Conservation (phyloP, 169 alveolate species). For the Perkinsus chesapeaki region DNA sequence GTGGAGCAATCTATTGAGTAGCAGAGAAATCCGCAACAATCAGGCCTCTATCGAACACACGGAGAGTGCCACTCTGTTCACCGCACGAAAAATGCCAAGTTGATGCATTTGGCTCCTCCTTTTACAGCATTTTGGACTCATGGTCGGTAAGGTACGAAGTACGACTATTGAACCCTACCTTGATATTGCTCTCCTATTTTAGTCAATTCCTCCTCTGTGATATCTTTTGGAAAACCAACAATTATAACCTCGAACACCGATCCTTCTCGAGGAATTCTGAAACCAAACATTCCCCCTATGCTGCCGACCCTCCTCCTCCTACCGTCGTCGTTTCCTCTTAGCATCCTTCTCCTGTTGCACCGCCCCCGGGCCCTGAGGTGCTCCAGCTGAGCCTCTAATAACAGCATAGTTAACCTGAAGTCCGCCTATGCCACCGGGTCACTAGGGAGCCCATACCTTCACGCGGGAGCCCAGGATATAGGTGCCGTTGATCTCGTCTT, state of each 20-base stretch:
- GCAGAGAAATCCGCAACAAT: too few species aligned
- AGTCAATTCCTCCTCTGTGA: not conserved
- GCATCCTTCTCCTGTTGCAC: not conserved
- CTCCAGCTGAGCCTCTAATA: not conserved
- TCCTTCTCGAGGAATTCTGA: not conserved
- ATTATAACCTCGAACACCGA: not conserved
- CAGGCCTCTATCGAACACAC: too few species aligned
- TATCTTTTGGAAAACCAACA: not conserved
- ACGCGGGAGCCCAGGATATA: not conserved
- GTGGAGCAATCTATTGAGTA: too few species aligned
- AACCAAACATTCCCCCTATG: not conserved
- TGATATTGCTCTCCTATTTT: not conserved
- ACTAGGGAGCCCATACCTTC: not conserved
- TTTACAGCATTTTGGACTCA: too few species aligned
- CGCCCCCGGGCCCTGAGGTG: not conserved
- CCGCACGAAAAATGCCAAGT: too few species aligned
- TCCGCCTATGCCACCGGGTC: not conserved
- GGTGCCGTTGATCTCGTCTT: not conserved
- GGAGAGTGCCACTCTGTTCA: too few species aligned
- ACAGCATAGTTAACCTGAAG: not conserved
- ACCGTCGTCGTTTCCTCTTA: not conserved
- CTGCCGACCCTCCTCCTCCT: not conserved
- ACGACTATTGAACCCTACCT: too few species aligned
- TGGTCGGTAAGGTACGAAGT: too few species aligned
- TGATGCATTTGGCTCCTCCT: too few species aligned